Conservation (phyloP, 2,329 filamentous ascomycete genomes). For the Malbranchea cinnamomea region DNA sequence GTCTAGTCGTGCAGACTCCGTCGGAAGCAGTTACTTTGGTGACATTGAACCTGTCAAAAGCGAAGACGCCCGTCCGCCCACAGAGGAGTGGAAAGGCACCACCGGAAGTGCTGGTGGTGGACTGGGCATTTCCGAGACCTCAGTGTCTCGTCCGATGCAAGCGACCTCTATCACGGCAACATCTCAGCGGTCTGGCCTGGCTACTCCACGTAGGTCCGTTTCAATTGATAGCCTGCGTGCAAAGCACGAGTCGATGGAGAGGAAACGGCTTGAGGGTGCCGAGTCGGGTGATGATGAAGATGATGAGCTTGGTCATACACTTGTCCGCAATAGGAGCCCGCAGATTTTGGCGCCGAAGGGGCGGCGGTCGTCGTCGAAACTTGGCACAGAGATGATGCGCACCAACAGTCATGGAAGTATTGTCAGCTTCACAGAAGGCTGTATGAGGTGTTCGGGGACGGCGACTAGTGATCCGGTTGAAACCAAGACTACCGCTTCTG, state of each 20-base stretch:
- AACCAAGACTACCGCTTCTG: constrained; percentile 13
- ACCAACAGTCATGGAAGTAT: constrained; percentile 87
- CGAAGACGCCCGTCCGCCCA: constrained; percentile 61
- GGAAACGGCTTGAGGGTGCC: constrained; percentile 53
- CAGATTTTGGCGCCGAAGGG: constrained; percentile 27
- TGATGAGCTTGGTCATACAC: constrained; percentile 59
- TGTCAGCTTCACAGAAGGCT: constrained; percentile 30
- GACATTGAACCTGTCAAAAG: constrained; percentile 66
- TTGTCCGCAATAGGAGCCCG: constrained; percentile 31
- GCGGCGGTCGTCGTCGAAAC: constrained; percentile 61
- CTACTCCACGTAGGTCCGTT: constrained; percentile 44
- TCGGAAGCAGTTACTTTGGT: constrained; percentile 67
- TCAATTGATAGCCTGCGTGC: constrained; percentile 60
- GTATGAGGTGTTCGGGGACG: constrained; percentile 7
- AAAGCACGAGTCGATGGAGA: constrained; percentile 63
- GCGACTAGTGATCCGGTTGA: constrained; percentile 13
- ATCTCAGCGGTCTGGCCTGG: constrained; percentile 36
- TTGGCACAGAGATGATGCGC: constrained; percentile 95
- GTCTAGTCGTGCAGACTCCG: constrained; percentile 75
- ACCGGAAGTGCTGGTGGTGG: constrained; percentile 33
- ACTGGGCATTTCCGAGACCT: constrained; percentile 57
- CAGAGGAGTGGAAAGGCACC: constrained; percentile 51
- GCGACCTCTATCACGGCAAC: constrained; percentile 51
- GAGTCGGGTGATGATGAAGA: constrained; percentile 94
- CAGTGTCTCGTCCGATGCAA: constrained; percentile 40